Base-by-base conservation (phyloP, 2,329 filamentous ascomycete genomes). In the Rugonectria rugulosa region DNA sequence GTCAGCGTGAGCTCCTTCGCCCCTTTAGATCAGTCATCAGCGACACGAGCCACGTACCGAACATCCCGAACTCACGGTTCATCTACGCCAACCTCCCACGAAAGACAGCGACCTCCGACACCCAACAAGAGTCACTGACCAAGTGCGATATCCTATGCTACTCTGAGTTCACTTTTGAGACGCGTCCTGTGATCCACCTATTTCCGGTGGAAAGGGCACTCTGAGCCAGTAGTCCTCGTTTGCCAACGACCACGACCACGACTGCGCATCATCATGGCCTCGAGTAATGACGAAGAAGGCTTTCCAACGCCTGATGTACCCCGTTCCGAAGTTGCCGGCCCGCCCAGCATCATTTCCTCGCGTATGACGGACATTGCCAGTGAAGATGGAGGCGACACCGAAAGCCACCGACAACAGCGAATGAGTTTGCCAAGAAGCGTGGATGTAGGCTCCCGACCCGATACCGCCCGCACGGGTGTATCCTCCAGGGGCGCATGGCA, bases 271-370 rank as follows among this genome's bases (percentile, higher is more conserved):
- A 61, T 60, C 52, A 80, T 79, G 78, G 70, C 74, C 42, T 69
- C 71, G 15, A 75, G 76, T 45, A 69, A 68, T 46, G 73, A 78
- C 46, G 75, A 75, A 32, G 70, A 71, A 52, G 68, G 70, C 55
- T 77, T 78, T 48, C 70, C 74, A 17, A 66, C 65, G 32, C 74
- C 77, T 3, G 73, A 76, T 37, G 75, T 76, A 42, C 74, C 77
- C 3, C 72, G 66, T 43, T 73, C 73, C 68, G 70, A 78, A 36
- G 69, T 74, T 37, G 71, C 78, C 55, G 81, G 83, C 26, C 80
- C 83, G 19, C 80, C 85, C 41, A 89, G 87, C 61, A 81, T 89
- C 54, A 88, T 90, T 48, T 91, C 88, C 23, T 90, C 88, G 54
- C 85, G 86, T 57, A 88, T 91, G 82, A 91, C 88, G 26, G 84